These are phyloP conservation scores for Acacia melanoxylon DNA, from an alignment of 306 rosid species.

Conservation along the genomic window DNA sequence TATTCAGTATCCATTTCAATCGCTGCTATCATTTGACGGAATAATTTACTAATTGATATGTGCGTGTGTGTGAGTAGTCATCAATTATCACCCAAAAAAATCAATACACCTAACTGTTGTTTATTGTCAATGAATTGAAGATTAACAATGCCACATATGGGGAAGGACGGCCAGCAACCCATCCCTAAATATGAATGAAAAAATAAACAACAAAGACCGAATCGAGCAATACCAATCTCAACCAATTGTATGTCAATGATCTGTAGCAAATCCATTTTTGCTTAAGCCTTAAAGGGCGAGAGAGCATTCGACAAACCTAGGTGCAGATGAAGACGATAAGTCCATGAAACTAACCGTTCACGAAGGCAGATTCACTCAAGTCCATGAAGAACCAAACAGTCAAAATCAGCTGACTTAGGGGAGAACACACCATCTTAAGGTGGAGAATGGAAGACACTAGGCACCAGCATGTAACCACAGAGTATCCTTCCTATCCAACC, in stretches of 20 bases:
- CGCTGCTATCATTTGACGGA: background rate
- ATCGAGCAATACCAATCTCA: conserved; percentile 20
- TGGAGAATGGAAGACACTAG: conserved; percentile 21
- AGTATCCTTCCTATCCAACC: background rate
- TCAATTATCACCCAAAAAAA: background rate
- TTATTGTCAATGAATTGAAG: background rate
- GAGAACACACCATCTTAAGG: conserved; percentile 18
- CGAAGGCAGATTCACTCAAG: background rate
- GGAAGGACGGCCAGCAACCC: background rate
- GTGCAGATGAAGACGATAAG: background rate
- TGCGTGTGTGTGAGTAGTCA: too few species aligned
- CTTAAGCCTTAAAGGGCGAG: background rate
- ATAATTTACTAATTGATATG: background rate
- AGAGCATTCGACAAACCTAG: background rate
- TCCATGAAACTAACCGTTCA: background rate
- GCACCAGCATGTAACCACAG: background rate
- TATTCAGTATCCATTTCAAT: background rate
- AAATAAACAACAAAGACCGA: background rate
- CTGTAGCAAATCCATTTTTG: background rate
- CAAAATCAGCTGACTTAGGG: conserved; percentile 7
- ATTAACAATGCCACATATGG: background rate
- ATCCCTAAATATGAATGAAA: background rate
- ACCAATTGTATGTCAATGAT: background rate
- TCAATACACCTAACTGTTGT: background rate
- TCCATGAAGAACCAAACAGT: conserved; percentile 21